Evolutionary conservation across 2,329 filamentous ascomycete species (phyloP).

Genomic region (Tympanopsis confertula): DNA sequence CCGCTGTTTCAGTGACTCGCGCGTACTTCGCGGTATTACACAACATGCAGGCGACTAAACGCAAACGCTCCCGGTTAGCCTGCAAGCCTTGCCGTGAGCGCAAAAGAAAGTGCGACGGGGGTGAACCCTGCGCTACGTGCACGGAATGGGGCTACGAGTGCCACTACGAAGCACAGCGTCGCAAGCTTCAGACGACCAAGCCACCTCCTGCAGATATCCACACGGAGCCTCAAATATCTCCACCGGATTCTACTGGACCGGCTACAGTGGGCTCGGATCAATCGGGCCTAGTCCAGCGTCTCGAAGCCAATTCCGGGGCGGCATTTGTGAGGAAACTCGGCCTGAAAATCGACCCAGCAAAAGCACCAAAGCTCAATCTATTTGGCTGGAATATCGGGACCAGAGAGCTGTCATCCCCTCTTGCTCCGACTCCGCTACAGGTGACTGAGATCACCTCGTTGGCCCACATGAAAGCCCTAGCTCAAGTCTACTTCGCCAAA

Average conservation of each 20-base stretch:
- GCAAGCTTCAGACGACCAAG: too few relatives aligned
- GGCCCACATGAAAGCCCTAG: conserved; percentile 25
- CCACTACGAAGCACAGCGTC: background rate
- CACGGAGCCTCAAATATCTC: background rate
- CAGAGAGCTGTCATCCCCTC: conserved; percentile 13
- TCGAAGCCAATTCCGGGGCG: conserved; percentile 9
- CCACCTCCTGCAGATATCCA: background rate
- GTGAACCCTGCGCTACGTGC: background rate
- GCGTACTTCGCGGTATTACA: too few relatives aligned
- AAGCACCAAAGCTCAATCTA: conserved; percentile 24
- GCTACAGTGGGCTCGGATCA: background rate
- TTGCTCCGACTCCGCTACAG: conserved; percentile 7
- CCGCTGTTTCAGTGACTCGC: too few relatives aligned
- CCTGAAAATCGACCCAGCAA: conserved; percentile 28
- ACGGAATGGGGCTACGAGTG: background rate
- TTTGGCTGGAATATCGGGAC: conserved; percentile 31
- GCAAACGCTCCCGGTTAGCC: background rate
- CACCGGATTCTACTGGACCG: background rate
- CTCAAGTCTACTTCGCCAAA: conserved; percentile 26
- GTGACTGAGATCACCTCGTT: conserved; percentile 26
- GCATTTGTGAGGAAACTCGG: conserved; percentile 32
- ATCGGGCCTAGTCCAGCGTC: background rate
- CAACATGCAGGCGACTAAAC: too few relatives aligned
- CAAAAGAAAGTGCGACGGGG: background rate
- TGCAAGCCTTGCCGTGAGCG: background rate